phyloP scores from a whole-genome alignment of 352 stramenopile species.

The Phytophthora chlamydospora region DNA sequence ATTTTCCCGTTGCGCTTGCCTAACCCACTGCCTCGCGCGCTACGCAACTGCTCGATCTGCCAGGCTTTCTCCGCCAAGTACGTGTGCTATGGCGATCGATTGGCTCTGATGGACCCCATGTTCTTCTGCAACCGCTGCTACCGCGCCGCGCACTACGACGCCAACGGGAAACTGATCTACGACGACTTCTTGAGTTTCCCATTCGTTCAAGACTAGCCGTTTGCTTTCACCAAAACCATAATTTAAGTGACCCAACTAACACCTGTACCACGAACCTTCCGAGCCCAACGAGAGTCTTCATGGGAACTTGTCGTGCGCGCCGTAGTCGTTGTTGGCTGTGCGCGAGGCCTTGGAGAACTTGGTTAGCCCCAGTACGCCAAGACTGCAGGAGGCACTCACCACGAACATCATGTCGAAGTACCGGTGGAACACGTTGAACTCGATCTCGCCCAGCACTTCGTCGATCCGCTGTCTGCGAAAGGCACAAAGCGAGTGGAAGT shows the following conservation, averaged over 20 bases:
- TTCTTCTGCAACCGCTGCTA: slow-evolving; percentile 84
- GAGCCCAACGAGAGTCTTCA: slow-evolving; percentile 32
- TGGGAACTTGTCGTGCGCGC: slow-evolving; percentile 79
- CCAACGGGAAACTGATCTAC: slow-evolving; percentile 60
- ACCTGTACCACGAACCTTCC: slow-evolving; percentile 9
- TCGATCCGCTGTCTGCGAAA: slow-evolving; percentile 71
- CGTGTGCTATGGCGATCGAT: slow-evolving; percentile 77
- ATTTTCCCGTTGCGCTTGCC: slow-evolving; percentile 72
- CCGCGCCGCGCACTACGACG: slow-evolving; percentile 64
- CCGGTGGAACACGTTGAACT: slow-evolving; percentile 85
- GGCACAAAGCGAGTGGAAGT: slow-evolving; percentile 4
- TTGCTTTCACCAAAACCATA: slow-evolving; percentile 26
- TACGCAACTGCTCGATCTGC: slow-evolving; percentile 80
- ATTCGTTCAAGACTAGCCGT: slow-evolving; percentile 67
- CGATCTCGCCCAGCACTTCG: slow-evolving; percentile 80
- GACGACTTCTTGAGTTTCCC: slow-evolving; percentile 76
- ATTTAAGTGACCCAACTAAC: slow-evolving; percentile 28
- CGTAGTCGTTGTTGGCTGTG: slow-evolving; percentile 76
- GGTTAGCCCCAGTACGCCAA: slow-evolving; percentile 60
- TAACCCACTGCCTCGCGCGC: slow-evolving; percentile 45
- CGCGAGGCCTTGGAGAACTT: slow-evolving; percentile 85
- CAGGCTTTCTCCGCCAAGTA: slow-evolving; percentile 80
- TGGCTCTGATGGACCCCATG: slow-evolving; percentile 73
- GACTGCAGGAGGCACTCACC: slow-evolving; percentile 69
- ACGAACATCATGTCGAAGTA: slow-evolving; percentile 91